A percentile compares a stretch with the other conserved stretches of the same genome.
phyloP scores from a whole-genome alignment of 106 monocot genomes.

The Dioscorea dumetorum region DNA sequence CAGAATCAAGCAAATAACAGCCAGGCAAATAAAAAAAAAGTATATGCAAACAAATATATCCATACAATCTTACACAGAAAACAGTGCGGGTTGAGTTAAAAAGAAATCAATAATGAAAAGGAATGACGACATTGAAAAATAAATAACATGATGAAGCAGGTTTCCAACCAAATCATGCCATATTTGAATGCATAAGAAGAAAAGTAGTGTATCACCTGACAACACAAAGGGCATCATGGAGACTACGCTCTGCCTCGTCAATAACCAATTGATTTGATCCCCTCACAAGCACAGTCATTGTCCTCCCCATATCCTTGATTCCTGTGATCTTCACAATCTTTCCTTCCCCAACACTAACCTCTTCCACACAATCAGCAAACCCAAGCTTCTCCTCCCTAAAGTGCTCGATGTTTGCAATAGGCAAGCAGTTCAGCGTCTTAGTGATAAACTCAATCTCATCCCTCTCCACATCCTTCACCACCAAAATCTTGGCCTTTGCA shows the following conservation, averaged over 20 bases:
- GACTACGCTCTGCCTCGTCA: conserved; percentile 93
- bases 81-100: too few relatives aligned
- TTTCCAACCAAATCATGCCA: too few relatives aligned
- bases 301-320: conserved; percentile 85
- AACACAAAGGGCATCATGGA: conserved; percentile 95
- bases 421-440: conserved; percentile 90
- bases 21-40: too few relatives aligned
- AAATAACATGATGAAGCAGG: too few relatives aligned
- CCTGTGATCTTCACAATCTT: conserved; percentile 84
- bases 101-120: too few relatives aligned
- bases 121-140: too few relatives aligned
- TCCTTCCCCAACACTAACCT: conserved; percentile 76
- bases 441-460: conserved; percentile 97
- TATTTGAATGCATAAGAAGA: too few relatives aligned
- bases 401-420: conserved; percentile 91
- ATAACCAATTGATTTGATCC: conserved; percentile 81
- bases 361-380: conserved; percentile 77
- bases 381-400: conserved; percentile 90
- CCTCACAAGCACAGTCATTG: conserved; percentile 74
- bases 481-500: conserved; percentile 88
- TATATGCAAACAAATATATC: too few relatives aligned
- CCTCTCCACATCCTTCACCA: conserved; percentile 89
- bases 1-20: too few relatives aligned
- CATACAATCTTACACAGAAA: too few relatives aligned
- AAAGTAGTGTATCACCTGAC: conserved; percentile 45